Conservation (phyloP, 2,329 filamentous ascomycete species). For the Huntiella abstrusa region DNA sequence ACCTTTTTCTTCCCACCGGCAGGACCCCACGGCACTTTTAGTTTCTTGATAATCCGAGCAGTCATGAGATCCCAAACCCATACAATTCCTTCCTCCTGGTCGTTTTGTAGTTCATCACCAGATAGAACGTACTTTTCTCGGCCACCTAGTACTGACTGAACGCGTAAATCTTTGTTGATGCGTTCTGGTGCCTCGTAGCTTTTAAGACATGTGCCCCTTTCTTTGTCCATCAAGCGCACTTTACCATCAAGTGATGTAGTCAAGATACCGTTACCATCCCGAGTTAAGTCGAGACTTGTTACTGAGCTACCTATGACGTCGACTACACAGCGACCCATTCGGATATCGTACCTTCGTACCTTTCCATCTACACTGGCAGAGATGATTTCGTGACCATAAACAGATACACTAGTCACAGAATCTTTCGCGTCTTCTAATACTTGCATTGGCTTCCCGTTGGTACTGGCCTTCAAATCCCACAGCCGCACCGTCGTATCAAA, state of each 20-base stretch:
- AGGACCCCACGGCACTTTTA: conserved; percentile 40
- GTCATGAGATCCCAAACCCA: conserved; percentile 74
- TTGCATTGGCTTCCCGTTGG: conserved; percentile 45
- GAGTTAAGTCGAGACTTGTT: conserved; percentile 54
- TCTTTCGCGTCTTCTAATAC: conserved; percentile 55
- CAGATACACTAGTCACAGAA: conserved; percentile 34
- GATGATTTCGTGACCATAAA: conserved; percentile 39
- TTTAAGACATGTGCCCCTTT: conserved; percentile 52
- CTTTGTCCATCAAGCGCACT: conserved; percentile 63
- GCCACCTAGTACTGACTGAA: conserved; percentile 56
- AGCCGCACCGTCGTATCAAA: conserved; percentile 59
- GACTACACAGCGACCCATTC: conserved; percentile 49
- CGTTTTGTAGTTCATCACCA: conserved; percentile 48
- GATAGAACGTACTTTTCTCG: conserved; percentile 62
- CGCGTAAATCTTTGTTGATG: conserved; percentile 51
- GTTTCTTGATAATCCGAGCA: conserved; percentile 44
- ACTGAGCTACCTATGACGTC: conserved; percentile 55
- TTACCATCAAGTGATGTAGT: conserved; percentile 59
- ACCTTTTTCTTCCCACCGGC: conserved; percentile 30
- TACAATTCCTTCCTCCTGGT: conserved; percentile 30
- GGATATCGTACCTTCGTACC: conserved; percentile 64
- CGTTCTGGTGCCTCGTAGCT: conserved; percentile 41
- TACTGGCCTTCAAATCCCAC: conserved; percentile 46
- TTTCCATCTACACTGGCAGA: conserved; percentile 71
- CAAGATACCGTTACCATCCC: conserved; percentile 55